Evolutionary conservation across 2,329 filamentous ascomycete genomes (phyloP), one percentile per base, ranked within the genome.

Genomic region (Colletotrichum cereale): DNA sequence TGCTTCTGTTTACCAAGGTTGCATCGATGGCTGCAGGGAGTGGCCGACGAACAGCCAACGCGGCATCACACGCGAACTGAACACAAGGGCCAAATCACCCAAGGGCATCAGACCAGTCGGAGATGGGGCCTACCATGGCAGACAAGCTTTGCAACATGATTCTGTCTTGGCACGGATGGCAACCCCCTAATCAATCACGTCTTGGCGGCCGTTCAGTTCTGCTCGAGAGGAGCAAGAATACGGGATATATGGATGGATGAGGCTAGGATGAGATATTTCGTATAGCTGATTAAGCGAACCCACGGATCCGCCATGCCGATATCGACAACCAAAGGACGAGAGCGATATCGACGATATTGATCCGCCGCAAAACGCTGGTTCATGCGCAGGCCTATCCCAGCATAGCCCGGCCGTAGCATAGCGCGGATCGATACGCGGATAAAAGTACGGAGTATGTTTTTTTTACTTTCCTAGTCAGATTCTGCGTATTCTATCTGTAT

Each of bases 111-210:
- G 40, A 50, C 42, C 50, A 38, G 40, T 42, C 57, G 40, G 48
- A 47, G 62, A 44, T 69, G 66, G 56, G 52, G 26, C 29, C 55
- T 36, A 61, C 50, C 26, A 26, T 44, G 42, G 14, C 44, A 67
- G 64, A 67, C 64, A 71, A 71, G 64, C 68, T 71, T 71, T 71
- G 58, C 48, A 58, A 67, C 31, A 58, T 71, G 64, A 67, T 67
- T 62, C 52, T 63, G 64, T 44, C 68, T 62, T 71, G 68, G 64
- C 64, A 62, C 57, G 64, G 64, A 63, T 47, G 36, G 29, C 24
- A 44, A n/a, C 50, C 65, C 64, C 12, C 50, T 68, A 40, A 58
- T 52, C 52, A 40, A 58, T 52, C 52, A 36, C 42, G 38, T 58
- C 68, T 71, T 68, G 68, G 68, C 68, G 24, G 44, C 31, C 40